Evolutionary conservation across 2,329 filamentous ascomycete species (phyloP).

Genomic region (Colletotrichum lindemuthianum): DNA sequence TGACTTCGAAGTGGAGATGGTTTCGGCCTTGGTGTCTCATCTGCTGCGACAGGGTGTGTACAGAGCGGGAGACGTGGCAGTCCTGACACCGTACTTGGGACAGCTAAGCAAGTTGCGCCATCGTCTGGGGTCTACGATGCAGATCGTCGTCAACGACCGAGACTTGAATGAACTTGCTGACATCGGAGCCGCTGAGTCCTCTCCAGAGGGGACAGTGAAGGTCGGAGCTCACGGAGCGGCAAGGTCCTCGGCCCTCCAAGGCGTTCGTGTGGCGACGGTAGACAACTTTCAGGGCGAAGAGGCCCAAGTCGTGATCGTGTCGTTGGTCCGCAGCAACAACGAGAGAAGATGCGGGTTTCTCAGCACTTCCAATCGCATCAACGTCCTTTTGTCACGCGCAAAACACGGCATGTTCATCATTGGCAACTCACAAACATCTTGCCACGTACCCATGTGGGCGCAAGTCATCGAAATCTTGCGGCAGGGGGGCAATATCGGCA

Average conservation of each 20-base stretch:
- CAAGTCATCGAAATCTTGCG: constrained; percentile 65
- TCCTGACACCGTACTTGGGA: constrained; percentile 73
- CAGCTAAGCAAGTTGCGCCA: constrained; percentile 64
- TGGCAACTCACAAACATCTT: constrained; percentile 70
- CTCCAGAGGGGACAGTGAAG: constrained; percentile 21
- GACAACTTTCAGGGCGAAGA: constrained; percentile 86
- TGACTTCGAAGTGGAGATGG: constrained; percentile 71
- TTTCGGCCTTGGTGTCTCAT: constrained; percentile 69
- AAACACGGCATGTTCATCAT: constrained; percentile 78
- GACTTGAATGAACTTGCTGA: constrained; percentile 66
- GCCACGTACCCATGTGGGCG: constrained; percentile 70
- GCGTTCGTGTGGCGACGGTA: constrained; percentile 69
- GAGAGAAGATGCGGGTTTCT: constrained; percentile 71
- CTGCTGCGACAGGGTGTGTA: constrained; percentile 73
- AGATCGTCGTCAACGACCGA: constrained; percentile 71
- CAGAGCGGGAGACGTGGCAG: constrained; percentile 68
- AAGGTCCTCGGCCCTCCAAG: constrained; percentile 53
- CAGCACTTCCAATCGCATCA: constrained; percentile 72
- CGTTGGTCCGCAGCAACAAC: constrained; percentile 75
- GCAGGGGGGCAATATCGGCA: constrained; percentile 57
- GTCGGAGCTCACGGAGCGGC: constrained; percentile 21
- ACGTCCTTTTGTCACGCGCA: constrained; percentile 74
- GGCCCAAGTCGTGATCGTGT: constrained; percentile 75
- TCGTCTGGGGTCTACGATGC: constrained; percentile 58
- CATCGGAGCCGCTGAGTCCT: constrained; percentile 41